These are phyloP conservation scores for Fusarium pilosicola DNA, from an alignment of 2,329 filamentous ascomycete species.

Conservation along the genomic window DNA sequence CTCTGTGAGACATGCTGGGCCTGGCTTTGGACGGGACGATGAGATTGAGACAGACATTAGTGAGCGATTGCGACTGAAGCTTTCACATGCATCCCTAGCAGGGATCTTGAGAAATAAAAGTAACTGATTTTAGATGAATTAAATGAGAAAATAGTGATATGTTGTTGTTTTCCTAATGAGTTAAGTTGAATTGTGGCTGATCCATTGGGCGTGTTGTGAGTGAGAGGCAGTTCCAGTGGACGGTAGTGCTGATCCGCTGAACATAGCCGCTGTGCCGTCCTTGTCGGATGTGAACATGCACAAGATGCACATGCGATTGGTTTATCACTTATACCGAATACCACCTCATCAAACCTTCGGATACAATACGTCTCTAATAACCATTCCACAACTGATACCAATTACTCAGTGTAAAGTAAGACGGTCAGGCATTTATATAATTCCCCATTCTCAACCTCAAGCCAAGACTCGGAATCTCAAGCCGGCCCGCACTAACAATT, in stretches of 20 bases:
- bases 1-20: too few species aligned
- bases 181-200: background rate
- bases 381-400: background rate
- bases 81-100: rapidly evolving
- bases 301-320: background rate
- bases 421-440: background rate
- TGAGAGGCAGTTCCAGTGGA: background rate
- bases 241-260: background rate
- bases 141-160: rapidly evolving
- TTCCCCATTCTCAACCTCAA: background rate
- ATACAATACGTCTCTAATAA: rapidly evolving
- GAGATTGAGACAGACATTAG: background rate
- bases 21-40: background rate
- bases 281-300: constrained; percentile 1
- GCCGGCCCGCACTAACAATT: constrained; percentile 38
- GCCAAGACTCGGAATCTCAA: constrained; percentile 9
- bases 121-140: rapidly evolving
- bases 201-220: background rate
- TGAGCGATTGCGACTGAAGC: too few species aligned
- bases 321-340: background rate
- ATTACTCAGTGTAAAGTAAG: background rate
- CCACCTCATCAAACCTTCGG: background rate
- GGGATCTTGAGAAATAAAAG: rapidly evolving
- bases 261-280: background rate
- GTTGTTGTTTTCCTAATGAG: rapidly evolving